Evolutionary conservation across 805 yeast genomes (phyloP), one percentile per base, ranked within the genome.

Genomic region (Nakazawaea ernobii): DNA sequence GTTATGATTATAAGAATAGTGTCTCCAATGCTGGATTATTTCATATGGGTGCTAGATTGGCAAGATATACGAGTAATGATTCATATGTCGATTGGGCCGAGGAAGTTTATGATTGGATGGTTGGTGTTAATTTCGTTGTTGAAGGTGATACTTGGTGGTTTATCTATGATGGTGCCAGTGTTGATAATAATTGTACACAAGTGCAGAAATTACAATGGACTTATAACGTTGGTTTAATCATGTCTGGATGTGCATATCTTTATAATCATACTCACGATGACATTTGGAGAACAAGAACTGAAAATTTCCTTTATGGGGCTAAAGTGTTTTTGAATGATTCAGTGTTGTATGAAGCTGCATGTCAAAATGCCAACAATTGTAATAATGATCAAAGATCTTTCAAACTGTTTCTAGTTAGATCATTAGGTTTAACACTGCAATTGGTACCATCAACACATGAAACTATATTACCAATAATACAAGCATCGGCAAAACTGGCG

Each of bases 1-100:
- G 96, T 51, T 88, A 87, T 63, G 81, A 84, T 62, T 88, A 88
- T 67, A 88, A 88, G 63, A 89, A 89, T 67, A 68, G 91, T n/a
- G 86, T 88, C 54, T 77, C 94, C n/a, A 88, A 87, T 62, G 95
- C 95, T 2, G 79, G 86, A 54, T 65, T 89, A 45, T 87, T 89
- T 74, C 81, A 84, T 54, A 67, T 88, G 37, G 91, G 88, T 24
- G 94, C 95, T 2, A 75, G 96, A 53, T 74, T 88, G 55, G 92
- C 91, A 2, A 75, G 95, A 57, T 89, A 82, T 66, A 84, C 94
- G 2, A 68, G 69, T 9, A 88, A 89, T 65, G 77, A 74, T 32
- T 70, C 89, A 0, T 89, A 88, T 56, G 77, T 75, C n/a, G 83
- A 82, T 11, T 79, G 84, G 67, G 87, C 91, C 20, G 85, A 80